Base-by-base conservation (phyloP, 129 eudicot species). In the Erigeron canadensis region DNA sequence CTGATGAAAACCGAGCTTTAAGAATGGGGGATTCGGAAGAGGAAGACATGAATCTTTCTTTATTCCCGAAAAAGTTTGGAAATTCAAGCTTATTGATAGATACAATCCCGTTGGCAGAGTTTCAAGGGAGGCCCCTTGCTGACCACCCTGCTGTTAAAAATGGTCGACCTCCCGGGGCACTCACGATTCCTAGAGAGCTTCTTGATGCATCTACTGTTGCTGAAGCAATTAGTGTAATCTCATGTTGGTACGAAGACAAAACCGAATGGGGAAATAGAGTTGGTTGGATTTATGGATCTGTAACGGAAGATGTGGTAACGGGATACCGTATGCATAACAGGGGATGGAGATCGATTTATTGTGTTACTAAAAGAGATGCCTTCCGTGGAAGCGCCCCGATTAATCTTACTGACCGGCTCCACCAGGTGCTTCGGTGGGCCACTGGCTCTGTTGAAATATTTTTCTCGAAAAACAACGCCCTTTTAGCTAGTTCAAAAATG, bases 351-450 rank as follows among this genome's bases (percentile, higher is more conserved):
- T 86, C 91, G 6, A 76, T 86, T 51, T 86, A 86, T 65, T 86
- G 91, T 23, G 88, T 86, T 59, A 86, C 91, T 2, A 86, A 86
- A 42, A 69, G 91, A 56, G 91, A 86, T 5, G 91, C 91, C 21
- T 86, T 86, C 13, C 84, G 88, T 1, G 91, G 91, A 10, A 86
- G 86, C n/a, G 91, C 88, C 18, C 91, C 91, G 0, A 86, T 86
- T 23, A 86, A 81, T 65, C 55, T 86, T 16, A 86, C 88, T 0
- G 91, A 86, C 17, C 66, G 91, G 19, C 88, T 86, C 48, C 91
- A 86, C 55, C 91, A 86, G 71, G 84, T 86, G 73, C 88, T 86
- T 21, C 84, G 91, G 8, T 86, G 88, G 91, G 91, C 91, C 61
- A 86, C 91, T 1, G 91, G 91, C 1, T 86, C 91, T 0, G 91